Percentiles rank a stretch among this genome's conserved stretches.
Evolutionary conservation across 257 asterid genomes (phyloP).

Genomic region (Salvia hispanica): DNA sequence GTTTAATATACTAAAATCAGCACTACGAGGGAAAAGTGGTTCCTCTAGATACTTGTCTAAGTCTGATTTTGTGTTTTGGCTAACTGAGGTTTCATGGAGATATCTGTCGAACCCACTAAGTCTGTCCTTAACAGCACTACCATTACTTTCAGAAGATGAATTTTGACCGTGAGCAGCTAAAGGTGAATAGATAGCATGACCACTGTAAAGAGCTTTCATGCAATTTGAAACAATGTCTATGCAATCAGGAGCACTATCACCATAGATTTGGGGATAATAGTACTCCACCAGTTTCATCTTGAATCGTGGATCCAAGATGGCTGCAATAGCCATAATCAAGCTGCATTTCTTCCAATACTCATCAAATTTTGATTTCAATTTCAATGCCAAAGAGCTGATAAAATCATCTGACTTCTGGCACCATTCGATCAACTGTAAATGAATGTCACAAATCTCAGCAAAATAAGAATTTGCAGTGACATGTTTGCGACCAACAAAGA

Average conservation of each 20-base stretch:
- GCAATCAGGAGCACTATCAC: conserved; percentile 62
- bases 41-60: conserved; percentile 92
- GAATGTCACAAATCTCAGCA: conserved; percentile 85
- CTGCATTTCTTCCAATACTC: conserved; percentile 98
- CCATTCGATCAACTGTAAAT: conserved; percentile 84
- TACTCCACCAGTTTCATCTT: conserved; percentile 90
- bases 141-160: conserved; percentile 50
- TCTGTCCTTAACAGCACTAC: conserved; percentile 54
- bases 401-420: conserved; percentile 87
- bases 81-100: conserved; percentile 61
- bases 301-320: conserved; percentile 82
- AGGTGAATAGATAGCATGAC: conserved; percentile 73
- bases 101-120: conserved; percentile 76
- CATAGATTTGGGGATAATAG: conserved; percentile 84
- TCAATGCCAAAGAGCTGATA: conserved; percentile 77
- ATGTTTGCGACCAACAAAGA: conserved; percentile 65
- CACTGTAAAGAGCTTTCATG: conserved; percentile 83
- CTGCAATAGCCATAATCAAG: conserved; percentile 94
- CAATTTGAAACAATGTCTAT: conserved; percentile 75
- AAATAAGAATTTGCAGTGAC: conserved; percentile 78
- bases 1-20: conserved; percentile 69
- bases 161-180: conserved; percentile 57
- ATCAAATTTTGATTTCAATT: conserved; percentile 77
- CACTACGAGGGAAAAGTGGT: conserved; percentile 74
- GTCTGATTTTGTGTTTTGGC: conserved; percentile 68